Evolutionary conservation across 108 stramenopile genomes (phyloP).

Genomic region (Cylindrotheca closterium): DNA sequence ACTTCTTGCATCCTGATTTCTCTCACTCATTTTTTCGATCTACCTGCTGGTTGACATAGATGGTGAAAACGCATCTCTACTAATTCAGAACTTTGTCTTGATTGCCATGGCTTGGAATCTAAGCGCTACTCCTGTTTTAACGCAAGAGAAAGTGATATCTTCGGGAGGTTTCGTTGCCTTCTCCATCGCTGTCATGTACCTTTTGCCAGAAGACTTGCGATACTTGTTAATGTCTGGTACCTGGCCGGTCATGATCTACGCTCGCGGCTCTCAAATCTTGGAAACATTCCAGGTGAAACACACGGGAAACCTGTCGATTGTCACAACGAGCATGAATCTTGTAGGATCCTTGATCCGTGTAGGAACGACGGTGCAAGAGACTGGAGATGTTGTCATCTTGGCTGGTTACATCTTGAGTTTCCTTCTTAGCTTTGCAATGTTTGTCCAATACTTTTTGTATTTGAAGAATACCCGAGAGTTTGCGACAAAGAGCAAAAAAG

Average conservation of each 20-base stretch:
- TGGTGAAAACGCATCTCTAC: conserved; percentile 72
- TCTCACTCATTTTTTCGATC: neutral
- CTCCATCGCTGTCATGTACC: conserved; percentile 28
- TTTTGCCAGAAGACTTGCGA: conserved; percentile 49
- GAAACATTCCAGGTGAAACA: conserved; percentile 60
- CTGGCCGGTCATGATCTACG: conserved; percentile 56
- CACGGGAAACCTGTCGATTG: conserved; percentile 71
- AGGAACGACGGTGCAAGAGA: conserved; percentile 75
- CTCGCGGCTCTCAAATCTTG: conserved; percentile 64
- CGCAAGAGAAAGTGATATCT: conserved; percentile 30
- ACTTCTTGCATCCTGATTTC: neutral
- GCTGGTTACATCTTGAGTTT: conserved; percentile 49
- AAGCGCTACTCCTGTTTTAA: conserved; percentile 11
- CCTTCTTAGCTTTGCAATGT: conserved; percentile 51
- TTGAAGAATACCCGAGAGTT: conserved; percentile 51
- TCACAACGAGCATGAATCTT: conserved; percentile 67
- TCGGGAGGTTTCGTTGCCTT: conserved; percentile 38
- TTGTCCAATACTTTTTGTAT: conserved; percentile 66
- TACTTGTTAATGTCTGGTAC: conserved; percentile 63
- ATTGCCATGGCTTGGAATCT: conserved; percentile 58
- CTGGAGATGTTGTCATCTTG: conserved; percentile 71
- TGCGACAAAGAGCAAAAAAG: conserved; percentile 40
- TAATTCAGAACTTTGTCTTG: conserved; percentile 56
- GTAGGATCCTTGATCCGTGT: conserved; percentile 62
- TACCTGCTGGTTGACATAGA: neutral